A percentile compares a stretch with the other conserved stretches of the same genome.
These are phyloP conservation scores for Annona cherimola DNA, from an alignment of 164 flowering plant genomes.

Conservation along the genomic window DNA sequence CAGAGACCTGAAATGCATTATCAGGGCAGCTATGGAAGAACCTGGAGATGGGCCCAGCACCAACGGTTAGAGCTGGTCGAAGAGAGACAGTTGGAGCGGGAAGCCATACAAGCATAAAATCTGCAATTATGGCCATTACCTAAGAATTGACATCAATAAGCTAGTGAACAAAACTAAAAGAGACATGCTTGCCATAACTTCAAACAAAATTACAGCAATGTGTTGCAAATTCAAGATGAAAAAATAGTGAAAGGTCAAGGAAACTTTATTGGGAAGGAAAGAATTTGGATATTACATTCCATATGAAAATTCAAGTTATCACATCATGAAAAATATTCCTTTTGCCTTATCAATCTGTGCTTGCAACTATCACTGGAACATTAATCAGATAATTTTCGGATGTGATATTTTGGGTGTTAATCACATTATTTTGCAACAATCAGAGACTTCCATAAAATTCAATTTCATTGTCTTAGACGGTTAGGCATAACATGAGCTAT, in stretches of 20 bases:
- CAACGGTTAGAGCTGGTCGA: conserved; percentile 55
- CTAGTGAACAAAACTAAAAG: background rate
- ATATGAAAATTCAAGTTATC: background rate
- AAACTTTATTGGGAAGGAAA: background rate
- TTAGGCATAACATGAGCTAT: too few relatives aligned
- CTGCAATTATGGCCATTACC: conserved; percentile 98
- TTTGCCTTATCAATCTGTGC: background rate
- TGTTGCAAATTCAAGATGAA: background rate
- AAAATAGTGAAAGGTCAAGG: too few relatives aligned
- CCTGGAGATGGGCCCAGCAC: conserved; percentile 75
- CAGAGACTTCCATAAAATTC: background rate
- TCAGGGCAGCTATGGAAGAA: conserved; percentile 89
- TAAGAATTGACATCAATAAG: conserved; percentile 20
- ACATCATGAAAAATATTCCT: background rate
- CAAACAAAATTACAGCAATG: background rate
- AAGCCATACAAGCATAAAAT: conserved; percentile 98
- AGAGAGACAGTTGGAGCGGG: conserved; percentile 98
- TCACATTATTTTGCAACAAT: background rate
- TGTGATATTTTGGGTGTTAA: background rate
- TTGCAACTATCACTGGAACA: background rate
- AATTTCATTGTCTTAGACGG: too few relatives aligned
- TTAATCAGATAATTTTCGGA: background rate
- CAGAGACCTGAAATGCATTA: conserved; percentile 86
- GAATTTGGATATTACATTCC: background rate
- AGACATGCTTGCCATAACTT: background rate